phyloP scores from a whole-genome alignment of 305 asterid genomes.

The Fraxinus sp. region DNA sequence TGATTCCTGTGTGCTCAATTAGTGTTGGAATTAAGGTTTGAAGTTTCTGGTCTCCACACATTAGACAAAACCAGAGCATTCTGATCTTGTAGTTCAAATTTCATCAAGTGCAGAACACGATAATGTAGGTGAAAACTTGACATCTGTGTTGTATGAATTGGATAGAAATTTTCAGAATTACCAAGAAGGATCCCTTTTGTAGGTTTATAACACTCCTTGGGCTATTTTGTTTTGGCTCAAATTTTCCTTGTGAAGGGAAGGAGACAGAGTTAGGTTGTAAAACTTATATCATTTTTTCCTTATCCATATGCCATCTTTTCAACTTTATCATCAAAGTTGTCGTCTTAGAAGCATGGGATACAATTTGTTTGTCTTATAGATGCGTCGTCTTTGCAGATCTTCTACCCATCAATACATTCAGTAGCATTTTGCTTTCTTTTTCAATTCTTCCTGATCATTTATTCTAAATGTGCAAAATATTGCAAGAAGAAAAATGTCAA shows the following conservation, averaged over 20 bases:
- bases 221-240: background rate
- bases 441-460: background rate
- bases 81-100: background rate
- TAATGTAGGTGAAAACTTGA: constrained; percentile 11
- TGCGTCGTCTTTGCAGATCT: background rate
- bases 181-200: background rate
- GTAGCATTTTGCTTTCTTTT: background rate
- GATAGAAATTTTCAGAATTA: constrained; percentile 9
- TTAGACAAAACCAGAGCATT: constrained; percentile 1
- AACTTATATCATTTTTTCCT: background rate
- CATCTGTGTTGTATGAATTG: constrained; percentile 6
- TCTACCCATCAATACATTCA: background rate
- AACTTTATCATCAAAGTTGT: background rate
- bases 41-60: constrained; percentile 3
- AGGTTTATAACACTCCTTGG: constrained; percentile 14
- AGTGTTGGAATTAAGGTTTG: background rate
- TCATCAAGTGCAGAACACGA: constrained; percentile 17
- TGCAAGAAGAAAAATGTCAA: background rate
- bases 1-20: background rate
- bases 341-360: background rate
- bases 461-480: background rate
- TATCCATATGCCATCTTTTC: background rate
- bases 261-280: background rate
- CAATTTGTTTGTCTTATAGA: background rate
- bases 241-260: background rate